phyloP scores from a whole-genome alignment of 805 yeast genomes.

The Candida caryicola region DNA sequence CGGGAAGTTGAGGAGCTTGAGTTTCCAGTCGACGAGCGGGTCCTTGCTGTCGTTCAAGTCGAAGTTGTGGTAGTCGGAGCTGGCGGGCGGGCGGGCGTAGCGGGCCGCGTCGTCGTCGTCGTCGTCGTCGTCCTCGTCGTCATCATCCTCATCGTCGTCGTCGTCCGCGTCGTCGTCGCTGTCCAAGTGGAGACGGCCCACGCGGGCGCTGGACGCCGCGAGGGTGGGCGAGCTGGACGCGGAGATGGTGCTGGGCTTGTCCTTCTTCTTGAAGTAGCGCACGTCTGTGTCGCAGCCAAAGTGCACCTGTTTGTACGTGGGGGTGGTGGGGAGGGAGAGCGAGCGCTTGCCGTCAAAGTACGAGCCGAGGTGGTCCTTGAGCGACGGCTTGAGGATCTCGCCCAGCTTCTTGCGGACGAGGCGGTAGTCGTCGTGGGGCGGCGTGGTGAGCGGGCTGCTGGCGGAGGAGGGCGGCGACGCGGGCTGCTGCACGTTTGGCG shows the following conservation, averaged over 20 bases:
- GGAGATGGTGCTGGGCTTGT: slow-evolving; percentile 74
- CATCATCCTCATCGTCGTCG: slow-evolving; percentile 16
- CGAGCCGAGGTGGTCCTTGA: slow-evolving; percentile 42
- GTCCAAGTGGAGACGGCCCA: slow-evolving; percentile 9
- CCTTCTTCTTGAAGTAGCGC: slow-evolving; percentile 67
- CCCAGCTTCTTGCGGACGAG: slow-evolving; percentile 83
- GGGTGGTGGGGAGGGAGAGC: slow-evolving; percentile 45
- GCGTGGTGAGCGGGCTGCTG: background rate
- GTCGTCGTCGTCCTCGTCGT: slow-evolving; percentile 20
- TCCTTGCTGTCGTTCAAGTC: slow-evolving; percentile 14
- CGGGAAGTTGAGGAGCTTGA: slow-evolving; percentile 42
- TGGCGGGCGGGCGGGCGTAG: slow-evolving; percentile 15
- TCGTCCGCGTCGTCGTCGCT: slow-evolving; percentile 9
- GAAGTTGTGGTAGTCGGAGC: slow-evolving; percentile 10
- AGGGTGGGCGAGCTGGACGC: slow-evolving; percentile 59
- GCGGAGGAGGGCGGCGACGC: background rate
- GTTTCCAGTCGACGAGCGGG: slow-evolving; percentile 39
- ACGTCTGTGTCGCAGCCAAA: slow-evolving; percentile 69
- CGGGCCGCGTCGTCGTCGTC: slow-evolving; percentile 23
- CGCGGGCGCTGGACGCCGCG: slow-evolving; percentile 7
- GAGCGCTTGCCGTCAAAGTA: slow-evolving; percentile 29
- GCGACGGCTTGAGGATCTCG: slow-evolving; percentile 75
- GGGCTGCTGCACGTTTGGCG: background rate
- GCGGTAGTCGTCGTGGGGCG: slow-evolving; percentile 14
- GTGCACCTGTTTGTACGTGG: slow-evolving; percentile 72